Evolutionary conservation across 1,284 basidiomycete species (phyloP).

Genomic region (Cryptococcus maquisensis): DNA sequence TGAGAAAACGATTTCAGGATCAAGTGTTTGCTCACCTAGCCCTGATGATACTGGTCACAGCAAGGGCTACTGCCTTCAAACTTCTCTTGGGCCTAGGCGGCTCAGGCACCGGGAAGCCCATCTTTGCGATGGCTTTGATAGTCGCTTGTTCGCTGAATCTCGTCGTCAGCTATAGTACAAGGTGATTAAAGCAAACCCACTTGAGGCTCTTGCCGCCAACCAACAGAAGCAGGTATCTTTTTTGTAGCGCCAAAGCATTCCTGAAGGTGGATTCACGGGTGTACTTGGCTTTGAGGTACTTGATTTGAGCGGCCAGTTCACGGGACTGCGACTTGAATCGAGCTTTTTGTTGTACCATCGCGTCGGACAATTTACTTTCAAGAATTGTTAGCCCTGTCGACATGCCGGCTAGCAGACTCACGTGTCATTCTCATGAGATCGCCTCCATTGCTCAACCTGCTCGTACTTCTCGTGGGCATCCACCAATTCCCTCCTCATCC

Average conservation of each 20-base stretch:
- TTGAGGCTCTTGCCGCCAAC: conserved; percentile 62
- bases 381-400: conserved; percentile 1
- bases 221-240: conserved; percentile 59
- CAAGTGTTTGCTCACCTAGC: conserved; percentile 56
- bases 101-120: conserved; percentile 59
- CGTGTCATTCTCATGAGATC: conserved; percentile 14
- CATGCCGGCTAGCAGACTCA: conserved; percentile 7
- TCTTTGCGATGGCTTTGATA: conserved; percentile 68
- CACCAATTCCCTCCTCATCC: conserved; percentile 14
- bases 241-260: conserved; percentile 78
- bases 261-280: conserved; percentile 78
- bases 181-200: conserved; percentile 50
- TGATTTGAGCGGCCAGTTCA: conserved; percentile 57
- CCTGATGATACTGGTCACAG: conserved; percentile 63
- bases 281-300: conserved; percentile 87
- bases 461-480: conserved; percentile 9
- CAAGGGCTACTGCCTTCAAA: conserved; percentile 59
- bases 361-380: conserved; percentile 7
- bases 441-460: conserved; percentile 16
- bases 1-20: not conserved
- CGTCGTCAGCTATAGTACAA: not conserved
- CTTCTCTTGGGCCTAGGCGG: conserved; percentile 50
- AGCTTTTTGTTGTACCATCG: conserved; percentile 24
- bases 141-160: conserved; percentile 66
- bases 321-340: conserved; percentile 34